phyloP scores from a whole-genome alignment of 768 basidiomycete species.

The Russula dissimulans region DNA sequence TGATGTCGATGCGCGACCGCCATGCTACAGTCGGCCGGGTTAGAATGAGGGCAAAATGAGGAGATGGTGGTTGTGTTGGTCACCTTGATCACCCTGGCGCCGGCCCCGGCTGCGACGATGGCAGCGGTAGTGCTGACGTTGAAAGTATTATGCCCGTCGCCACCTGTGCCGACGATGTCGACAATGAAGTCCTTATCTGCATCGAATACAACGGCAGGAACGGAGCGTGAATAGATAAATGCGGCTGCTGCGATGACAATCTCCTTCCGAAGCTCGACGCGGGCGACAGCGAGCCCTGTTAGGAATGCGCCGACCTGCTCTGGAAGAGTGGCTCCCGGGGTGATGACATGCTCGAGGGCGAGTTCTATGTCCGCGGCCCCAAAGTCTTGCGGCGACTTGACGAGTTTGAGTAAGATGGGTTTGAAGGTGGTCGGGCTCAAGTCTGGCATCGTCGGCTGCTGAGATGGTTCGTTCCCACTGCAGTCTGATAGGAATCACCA shows the following conservation, averaged over 20 bases:
- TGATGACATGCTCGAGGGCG: slow-evolving; percentile 69
- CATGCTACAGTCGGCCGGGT: slow-evolving; percentile 52
- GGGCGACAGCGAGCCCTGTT: slow-evolving; percentile 72
- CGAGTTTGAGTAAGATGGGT: slow-evolving; percentile 63
- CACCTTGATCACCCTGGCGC: slow-evolving; percentile 85
- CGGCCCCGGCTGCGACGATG: slow-evolving; percentile 90
- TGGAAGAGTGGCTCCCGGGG: slow-evolving; percentile 51
- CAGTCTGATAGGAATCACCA: neutral
- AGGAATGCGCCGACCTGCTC: slow-evolving; percentile 86
- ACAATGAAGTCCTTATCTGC: slow-evolving; percentile 54
- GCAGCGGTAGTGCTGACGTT: slow-evolving; percentile 95
- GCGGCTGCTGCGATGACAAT: slow-evolving; percentile 72
- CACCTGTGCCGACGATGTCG: slow-evolving; percentile 89
- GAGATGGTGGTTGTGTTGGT: slow-evolving; percentile 26
- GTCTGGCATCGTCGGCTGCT: neutral
- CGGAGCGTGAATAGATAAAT: slow-evolving; percentile 59
- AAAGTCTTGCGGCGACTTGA: slow-evolving; percentile 77
- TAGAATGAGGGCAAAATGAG: neutral
- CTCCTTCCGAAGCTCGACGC: slow-evolving; percentile 66
- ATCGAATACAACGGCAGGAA: slow-evolving; percentile 52
- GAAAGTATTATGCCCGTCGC: slow-evolving; percentile 93
- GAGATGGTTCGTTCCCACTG: neutral
- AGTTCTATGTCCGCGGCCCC: slow-evolving; percentile 59
- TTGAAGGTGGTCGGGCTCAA: slow-evolving; percentile 53
- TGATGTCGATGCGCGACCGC: slow-evolving; percentile 84